Base-by-base conservation (phyloP, 176 grass and related monocot genomes). In the Leersia perrieri region DNA sequence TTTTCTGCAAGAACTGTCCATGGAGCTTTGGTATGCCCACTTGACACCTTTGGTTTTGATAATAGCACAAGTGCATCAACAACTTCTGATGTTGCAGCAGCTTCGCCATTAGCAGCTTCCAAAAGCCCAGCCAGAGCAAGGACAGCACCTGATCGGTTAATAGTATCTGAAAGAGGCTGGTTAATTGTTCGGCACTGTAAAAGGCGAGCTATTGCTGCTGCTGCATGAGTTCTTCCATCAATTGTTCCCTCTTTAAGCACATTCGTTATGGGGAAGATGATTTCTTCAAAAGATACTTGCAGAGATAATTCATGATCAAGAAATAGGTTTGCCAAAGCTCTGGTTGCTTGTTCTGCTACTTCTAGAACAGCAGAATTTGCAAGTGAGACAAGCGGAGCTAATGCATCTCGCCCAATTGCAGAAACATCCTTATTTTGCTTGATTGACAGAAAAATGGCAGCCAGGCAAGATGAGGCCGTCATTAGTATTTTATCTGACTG, bases 391-490 rank as follows among this genome's bases (percentile, higher is more conserved):
- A 98, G 66, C 62, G 90, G 92, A 74, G 79, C 65, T 63, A 98
- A 84, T 80, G 87, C 88, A 87, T 98, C 92, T 70, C 79, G 89
- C 57, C 85, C 96, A 80, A 98, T 87, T 88, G 86, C 74, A 79
- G 92, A 84, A 71, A 93, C 87, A 75, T 95, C 96, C 84, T 93
- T 98, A 73, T 95, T 98, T 66, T 98, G 90, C 38, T 91, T 95
- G 42, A 98, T 86, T 73, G 96, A 98, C 81, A 98, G 92, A 86
- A 98, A 98, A 89, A 98, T 89, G 23, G 92, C 79, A 81, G 96
- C 96, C 85, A 98, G 92, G 82, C 96, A 98, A 63, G 86, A 86
- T n/a, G 88, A 93, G 57, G 87, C 84, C 10, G 86, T 90, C 76
- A 78, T 91, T 62, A 95, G 51, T 89, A 89, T 91, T 87, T 91